A percentile compares a stretch with the other conserved stretches of the same genome.
Conservation (phyloP, 768 basidiomycete genomes). For the Lyophyllum shimeji region DNA sequence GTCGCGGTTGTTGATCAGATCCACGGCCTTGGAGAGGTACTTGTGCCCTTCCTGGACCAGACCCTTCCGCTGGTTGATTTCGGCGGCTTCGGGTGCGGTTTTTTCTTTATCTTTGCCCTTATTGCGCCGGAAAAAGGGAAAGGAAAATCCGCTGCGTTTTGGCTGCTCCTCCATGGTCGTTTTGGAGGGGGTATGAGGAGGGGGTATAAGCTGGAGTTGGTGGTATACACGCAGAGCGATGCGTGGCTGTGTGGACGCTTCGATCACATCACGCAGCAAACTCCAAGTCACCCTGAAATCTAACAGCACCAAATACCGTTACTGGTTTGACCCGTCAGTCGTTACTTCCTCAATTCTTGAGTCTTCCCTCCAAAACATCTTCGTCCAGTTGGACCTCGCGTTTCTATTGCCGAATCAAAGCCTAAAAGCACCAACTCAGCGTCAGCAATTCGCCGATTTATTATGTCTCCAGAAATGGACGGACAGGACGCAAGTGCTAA, state of each 20-base stretch:
- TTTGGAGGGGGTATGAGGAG: neutral
- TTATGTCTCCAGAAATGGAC: too few species aligned
- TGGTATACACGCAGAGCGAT: neutral
- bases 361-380: too few species aligned
- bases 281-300: neutral
- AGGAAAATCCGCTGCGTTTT: slow-evolving; percentile 12
- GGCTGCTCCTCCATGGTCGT: slow-evolving; percentile 3
- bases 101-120: slow-evolving; percentile 11
- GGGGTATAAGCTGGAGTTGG: too few species aligned
- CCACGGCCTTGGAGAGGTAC: slow-evolving; percentile 19
- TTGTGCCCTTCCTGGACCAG: slow-evolving; percentile 21
- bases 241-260: neutral
- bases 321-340: too few species aligned
- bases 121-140: slow-evolving; percentile 14
- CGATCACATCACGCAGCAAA: neutral
- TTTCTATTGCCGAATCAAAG: too few species aligned
- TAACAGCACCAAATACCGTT: neutral
- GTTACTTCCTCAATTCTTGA: too few species aligned
- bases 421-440: too few species aligned
- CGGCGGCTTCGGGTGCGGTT: slow-evolving; percentile 9
- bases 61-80: slow-evolving; percentile 17
- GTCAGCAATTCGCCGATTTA: too few species aligned
- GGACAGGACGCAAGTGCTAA: too few species aligned
- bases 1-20: slow-evolving; percentile 21
- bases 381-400: too few species aligned